Evolutionary conservation across 2,329 filamentous ascomycete species (phyloP), one percentile per base, ranked within the genome.

Genomic region (Diaporthe velutina): DNA sequence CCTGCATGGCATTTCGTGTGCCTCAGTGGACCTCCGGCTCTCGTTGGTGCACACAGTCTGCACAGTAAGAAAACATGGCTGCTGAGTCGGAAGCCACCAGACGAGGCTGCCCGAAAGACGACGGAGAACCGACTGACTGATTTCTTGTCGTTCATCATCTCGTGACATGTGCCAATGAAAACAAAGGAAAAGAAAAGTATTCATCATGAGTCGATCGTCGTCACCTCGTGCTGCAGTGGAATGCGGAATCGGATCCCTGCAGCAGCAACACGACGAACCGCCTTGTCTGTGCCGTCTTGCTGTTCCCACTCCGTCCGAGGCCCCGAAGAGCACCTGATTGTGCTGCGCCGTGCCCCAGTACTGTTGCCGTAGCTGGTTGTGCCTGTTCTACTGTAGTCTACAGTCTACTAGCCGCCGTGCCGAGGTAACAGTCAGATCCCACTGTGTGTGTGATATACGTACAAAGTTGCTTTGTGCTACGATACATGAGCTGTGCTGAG

Each of bases 321-420:
- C 45, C 28, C 40, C n/a, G n/a, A 45, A 52, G 48, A 54, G 48
- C 64, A 68, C 64, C 64, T 68, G 64, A 68, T 54, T 35, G n/a
- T 13, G 1, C 33, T 19, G 30, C 28, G 45, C 64, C 40, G 64
- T 54, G 40, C 64, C 64, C 42, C 42, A 38, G 42, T 50, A n/a
- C 22, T 64, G 58, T 8, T 22, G 33, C 60, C 25, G 61, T 35
- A n/a, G 28, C 22, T n/a, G 30, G 9, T 19, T 15, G 33, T 22
- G 48, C 48, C 64, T 68, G 48, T 68, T 10, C 28, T 33, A 19
- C 17, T 64, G 15, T 50, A 35, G 22, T 10, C 52, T 52, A 22
- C 45, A n/a, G n/a, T 10, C 12, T 28, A 17, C 38, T 25, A 30
- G 9, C 54, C 15, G 64, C 30, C 64, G 4, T 68, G 33, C 64